phyloP scores from a whole-genome alignment of 192 early-diverging fungal genomes.

The Coemansia guatemalensis region DNA sequence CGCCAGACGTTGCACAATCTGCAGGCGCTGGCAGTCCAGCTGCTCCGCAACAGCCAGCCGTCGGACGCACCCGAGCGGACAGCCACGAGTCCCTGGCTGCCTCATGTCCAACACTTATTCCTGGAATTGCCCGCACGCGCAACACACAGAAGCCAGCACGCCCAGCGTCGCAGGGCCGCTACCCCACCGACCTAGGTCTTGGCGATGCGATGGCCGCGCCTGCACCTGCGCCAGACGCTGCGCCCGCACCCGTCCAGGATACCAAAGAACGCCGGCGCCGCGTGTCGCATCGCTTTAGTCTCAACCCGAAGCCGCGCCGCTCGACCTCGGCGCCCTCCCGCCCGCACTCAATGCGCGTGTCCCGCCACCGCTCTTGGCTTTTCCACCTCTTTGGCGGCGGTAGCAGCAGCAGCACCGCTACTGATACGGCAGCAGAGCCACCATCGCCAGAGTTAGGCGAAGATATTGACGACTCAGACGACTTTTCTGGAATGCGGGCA shows the following conservation, averaged over 20 bases:
- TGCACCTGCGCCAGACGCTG: background rate
- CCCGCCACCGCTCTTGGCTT: constrained; percentile 39
- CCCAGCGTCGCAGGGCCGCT: constrained; percentile 20
- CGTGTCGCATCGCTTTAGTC: constrained; percentile 24
- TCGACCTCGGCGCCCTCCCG: constrained; percentile 48
- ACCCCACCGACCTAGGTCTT: constrained; percentile 26
- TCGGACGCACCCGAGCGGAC: constrained; percentile 7
- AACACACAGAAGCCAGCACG: constrained; percentile 5
- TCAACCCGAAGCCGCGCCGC: constrained; percentile 33
- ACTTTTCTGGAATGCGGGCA: background rate
- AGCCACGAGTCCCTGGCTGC: constrained; percentile 26
- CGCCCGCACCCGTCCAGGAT: background rate
- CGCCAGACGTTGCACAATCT: background rate
- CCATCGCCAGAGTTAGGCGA: background rate
- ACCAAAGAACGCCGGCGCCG: constrained; percentile 10
- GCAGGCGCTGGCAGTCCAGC: background rate
- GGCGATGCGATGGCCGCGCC: background rate
- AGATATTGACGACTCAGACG: background rate
- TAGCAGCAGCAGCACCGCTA: background rate
- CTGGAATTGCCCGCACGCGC: constrained; percentile 3
- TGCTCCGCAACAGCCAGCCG: background rate
- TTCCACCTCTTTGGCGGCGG: constrained; percentile 30
- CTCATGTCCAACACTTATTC: constrained; percentile 30
- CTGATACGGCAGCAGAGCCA: background rate
- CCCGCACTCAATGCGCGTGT: constrained; percentile 42